Conservation (phyloP, 495 filamentous ascomycete species). For the Aspergillus mulundensis region DNA sequence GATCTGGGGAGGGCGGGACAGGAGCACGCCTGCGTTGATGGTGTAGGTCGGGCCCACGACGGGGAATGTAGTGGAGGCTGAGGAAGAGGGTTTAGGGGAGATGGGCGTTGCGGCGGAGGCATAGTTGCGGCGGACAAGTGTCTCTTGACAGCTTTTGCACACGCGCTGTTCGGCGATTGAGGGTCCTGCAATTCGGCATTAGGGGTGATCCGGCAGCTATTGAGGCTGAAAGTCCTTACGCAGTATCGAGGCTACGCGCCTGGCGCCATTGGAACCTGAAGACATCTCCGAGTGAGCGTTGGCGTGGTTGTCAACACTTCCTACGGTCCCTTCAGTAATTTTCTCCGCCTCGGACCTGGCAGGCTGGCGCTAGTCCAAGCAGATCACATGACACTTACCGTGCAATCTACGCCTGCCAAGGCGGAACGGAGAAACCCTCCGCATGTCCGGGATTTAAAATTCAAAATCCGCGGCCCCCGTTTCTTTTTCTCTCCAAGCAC, state of each 20-base stretch:
- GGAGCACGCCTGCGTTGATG: conserved; percentile 74
- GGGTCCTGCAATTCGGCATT: conserved; percentile 29
- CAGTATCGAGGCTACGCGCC: conserved; percentile 40
- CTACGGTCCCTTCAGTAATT: conserved; percentile 22
- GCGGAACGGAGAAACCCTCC: no score
- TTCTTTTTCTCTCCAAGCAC: conserved; percentile 39
- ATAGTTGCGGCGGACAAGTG: conserved; percentile 43
- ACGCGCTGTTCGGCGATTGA: conserved; percentile 42
- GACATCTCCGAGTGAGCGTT: conserved; percentile 32
- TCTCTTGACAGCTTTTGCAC: conserved; percentile 50
- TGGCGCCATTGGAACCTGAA: conserved; percentile 42
- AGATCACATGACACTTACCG: no score
- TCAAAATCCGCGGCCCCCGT: conserved; percentile 10
- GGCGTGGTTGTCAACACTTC: conserved; percentile 15
- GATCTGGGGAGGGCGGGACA: conserved; percentile 82
- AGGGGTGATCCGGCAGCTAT: neutral
- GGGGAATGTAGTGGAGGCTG: conserved; percentile 29
- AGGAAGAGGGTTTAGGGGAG: conserved; percentile 28
- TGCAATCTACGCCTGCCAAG: no score
- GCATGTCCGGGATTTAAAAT: no score
- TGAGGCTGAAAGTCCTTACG: conserved; percentile 26
- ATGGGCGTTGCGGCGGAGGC: conserved; percentile 39
- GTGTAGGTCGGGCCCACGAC: conserved; percentile 50
- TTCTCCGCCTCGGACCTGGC: no score
- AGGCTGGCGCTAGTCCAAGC: conserved; percentile 15